Base-by-base conservation (phyloP, 768 basidiomycete species). In the Suillus paluster region DNA sequence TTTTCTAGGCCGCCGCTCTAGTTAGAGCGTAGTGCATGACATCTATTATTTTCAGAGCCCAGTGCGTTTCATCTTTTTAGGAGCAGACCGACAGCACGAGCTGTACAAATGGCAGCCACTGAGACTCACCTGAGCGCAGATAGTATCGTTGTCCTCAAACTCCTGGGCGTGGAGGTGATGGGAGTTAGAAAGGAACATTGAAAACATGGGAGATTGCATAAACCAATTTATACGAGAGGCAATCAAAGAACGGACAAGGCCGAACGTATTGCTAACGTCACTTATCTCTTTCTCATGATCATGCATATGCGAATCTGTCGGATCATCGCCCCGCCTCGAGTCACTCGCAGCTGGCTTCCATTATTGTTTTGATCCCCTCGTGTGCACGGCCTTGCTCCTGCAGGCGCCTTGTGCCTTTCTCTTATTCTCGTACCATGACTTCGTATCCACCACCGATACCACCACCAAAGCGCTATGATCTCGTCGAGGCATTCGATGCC, bases 1-100 rank as follows among this genome's bases (percentile, higher is more conserved):
- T 77, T 85, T 85, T 85, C 84, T 86, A 85, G 78, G 84, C 85
- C 83, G 85, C 84, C 80, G 76, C 81, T 73, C 78, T 62, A 36
- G 21, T 53, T 66, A 64, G 76, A 80, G 78, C 79, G 81, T 84
- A 79, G 69, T 83, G 85, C 85, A 77, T 80, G 56, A 73, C 85
- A 82, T 81, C 84, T 73, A 64, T 34, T 3, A 36, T 58, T 44
- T 34, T 85, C 84, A 84, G 84, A 86, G 85, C 84, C 84, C 85
- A 86, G 84, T 85, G 84, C 85, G 77, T 78, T 83, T 85, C 84
- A 80, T 85, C 84, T 49, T 64, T 48, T 33, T 25, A 39, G 30
- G 17, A 41, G 14, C 19, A 27, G 46, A 27, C 15, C 46, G 7
- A 30, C 25, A 49, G 23, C 46, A 27, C 9, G 15, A 17, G 25